phyloP scores from a whole-genome alignment of 1,284 basidiomycete species.

The Ceratobasidium sp. region DNA sequence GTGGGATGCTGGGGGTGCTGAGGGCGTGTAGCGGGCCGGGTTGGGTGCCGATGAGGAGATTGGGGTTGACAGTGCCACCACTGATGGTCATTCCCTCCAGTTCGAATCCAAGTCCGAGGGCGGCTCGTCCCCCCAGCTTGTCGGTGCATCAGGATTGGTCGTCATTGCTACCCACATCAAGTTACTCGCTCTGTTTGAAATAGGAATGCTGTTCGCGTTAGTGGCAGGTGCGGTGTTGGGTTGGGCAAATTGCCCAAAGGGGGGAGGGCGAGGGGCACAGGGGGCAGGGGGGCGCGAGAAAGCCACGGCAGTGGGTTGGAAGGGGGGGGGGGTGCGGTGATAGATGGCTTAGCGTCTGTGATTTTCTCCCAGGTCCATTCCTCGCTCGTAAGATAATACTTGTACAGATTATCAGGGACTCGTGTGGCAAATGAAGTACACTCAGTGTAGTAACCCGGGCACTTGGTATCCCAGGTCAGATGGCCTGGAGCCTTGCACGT shows the following conservation, averaged over 20 bases:
- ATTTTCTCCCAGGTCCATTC: slow-evolving; percentile 13
- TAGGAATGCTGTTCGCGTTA: background rate
- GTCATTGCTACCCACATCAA: background rate
- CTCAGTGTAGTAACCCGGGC: slow-evolving; percentile 10
- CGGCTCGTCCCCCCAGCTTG: background rate
- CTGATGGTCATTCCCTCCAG: too few relatives aligned
- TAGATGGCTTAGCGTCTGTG: slow-evolving; percentile 4
- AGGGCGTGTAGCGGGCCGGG: background rate
- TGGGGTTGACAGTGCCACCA: too few relatives aligned
- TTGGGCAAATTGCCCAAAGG: slow-evolving; percentile 35
- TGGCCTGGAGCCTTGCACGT: slow-evolving; percentile 1
- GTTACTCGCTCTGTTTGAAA: background rate
- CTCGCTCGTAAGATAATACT: slow-evolving; percentile 14
- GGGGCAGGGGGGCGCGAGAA: background rate
- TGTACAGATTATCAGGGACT: slow-evolving; percentile 6
- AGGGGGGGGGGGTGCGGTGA: background rate
- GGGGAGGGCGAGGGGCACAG: background rate
- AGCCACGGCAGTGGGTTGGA: background rate
- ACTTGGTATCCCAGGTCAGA: slow-evolving; percentile 9
- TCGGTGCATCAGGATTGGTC: background rate
- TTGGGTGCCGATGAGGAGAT: background rate
- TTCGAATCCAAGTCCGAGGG: too few relatives aligned
- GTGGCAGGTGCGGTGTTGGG: background rate
- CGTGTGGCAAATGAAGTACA: background rate
- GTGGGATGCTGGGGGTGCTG: background rate